Conservation (phyloP, 805 yeast species). For the Middelhovenomyces tepae region DNA sequence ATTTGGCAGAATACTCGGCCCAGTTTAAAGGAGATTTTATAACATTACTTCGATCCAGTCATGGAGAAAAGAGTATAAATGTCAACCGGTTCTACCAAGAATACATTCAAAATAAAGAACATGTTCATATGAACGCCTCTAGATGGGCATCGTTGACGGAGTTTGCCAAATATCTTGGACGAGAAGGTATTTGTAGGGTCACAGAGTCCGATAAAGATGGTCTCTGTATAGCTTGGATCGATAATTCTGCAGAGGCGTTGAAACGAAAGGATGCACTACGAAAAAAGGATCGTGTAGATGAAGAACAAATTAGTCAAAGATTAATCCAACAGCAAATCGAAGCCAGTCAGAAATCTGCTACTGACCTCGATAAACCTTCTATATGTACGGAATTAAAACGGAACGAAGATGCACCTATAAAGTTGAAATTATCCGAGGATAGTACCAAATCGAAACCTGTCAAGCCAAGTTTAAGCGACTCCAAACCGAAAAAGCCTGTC, state of each 20-base stretch:
- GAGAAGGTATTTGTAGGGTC: slow-evolving; percentile 48
- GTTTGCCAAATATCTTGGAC: slow-evolving; percentile 55
- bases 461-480: slow-evolving; percentile 1
- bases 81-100: slow-evolving; percentile 89
- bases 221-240: slow-evolving; percentile 43
- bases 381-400: slow-evolving; percentile 6
- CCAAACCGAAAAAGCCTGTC: background rate
- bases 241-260: slow-evolving; percentile 42
- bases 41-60: slow-evolving; percentile 49
- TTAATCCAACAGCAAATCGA: slow-evolving; percentile 47
- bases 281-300: slow-evolving; percentile 34
- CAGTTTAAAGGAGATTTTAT: slow-evolving; percentile 60
- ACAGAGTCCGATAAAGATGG: slow-evolving; percentile 32
- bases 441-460: background rate
- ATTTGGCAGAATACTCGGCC: slow-evolving; percentile 48
- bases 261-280: slow-evolving; percentile 32
- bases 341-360: slow-evolving; percentile 28
- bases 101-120: slow-evolving; percentile 71
- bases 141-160: slow-evolving; percentile 62
- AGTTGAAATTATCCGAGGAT: background rate
- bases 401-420: slow-evolving; percentile 1
- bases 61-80: slow-evolving; percentile 71
- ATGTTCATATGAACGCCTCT: slow-evolving; percentile 87
- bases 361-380: slow-evolving; percentile 2
- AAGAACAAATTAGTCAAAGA: slow-evolving; percentile 37